Percentiles rank a stretch among this genome's conserved stretches.
Evolutionary conservation across 139 green algal species (phyloP).

Genomic region (Trebouxia sp.): DNA sequence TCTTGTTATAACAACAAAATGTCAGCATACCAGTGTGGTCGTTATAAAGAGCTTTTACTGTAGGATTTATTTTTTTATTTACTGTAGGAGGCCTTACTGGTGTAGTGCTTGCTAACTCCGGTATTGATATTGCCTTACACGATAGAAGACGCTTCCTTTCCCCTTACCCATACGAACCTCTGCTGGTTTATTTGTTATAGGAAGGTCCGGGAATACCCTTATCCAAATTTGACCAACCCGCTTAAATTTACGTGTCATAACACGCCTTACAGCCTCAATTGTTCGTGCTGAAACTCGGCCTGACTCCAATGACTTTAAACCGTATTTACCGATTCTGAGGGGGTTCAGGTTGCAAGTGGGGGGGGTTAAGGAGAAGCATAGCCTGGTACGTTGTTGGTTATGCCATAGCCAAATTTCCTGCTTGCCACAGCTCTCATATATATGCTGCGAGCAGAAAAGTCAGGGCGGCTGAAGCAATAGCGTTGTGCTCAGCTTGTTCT

Average conservation of each 20-base stretch:
- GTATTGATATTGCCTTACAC: constrained; percentile 62
- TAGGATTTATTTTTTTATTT: constrained; percentile 74
- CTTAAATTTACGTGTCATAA: constrained; percentile 57
- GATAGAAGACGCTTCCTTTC: constrained; percentile 61
- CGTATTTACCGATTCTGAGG: constrained; percentile 43
- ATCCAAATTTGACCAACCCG: constrained; percentile 61
- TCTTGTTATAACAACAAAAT: too few species aligned
- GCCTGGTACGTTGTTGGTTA: too few species aligned
- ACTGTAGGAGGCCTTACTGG: constrained; percentile 70
- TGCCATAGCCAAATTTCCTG: too few species aligned
- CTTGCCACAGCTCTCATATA: too few species aligned
- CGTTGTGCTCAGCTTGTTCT: too few species aligned
- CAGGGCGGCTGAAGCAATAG: too few species aligned
- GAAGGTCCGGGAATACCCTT: constrained; percentile 62
- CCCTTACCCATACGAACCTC: constrained; percentile 70
- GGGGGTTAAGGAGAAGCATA: too few species aligned
- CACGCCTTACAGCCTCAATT: constrained; percentile 58
- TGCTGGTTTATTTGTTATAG: constrained; percentile 57
- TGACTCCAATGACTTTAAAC: constrained; percentile 48
- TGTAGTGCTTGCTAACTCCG: constrained; percentile 59
- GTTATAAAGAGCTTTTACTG: too few species aligned
- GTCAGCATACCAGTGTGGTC: too few species aligned
- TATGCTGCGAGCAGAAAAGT: too few species aligned
- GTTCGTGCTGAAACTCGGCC: constrained; percentile 50
- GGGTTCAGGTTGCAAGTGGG: too few species aligned